Conservation (phyloP, 2,329 filamentous ascomycete species). For the Tetracladium maxilliforme region DNA sequence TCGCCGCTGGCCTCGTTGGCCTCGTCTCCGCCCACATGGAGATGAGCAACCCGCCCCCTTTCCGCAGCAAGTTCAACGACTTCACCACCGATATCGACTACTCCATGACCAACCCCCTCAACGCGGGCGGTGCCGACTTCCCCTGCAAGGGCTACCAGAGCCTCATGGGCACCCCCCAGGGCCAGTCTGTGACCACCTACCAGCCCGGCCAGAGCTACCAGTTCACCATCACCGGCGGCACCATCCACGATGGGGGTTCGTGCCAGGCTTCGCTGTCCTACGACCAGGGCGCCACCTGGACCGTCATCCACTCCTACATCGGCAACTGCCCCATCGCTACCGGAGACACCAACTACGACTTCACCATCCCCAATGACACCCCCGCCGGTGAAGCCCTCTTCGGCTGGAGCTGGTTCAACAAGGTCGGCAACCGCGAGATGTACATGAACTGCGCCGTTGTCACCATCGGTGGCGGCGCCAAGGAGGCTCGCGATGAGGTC, state of each 20-base stretch:
- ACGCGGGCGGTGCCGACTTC: constrained; percentile 1
- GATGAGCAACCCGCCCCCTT: constrained; percentile 7
- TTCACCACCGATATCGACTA: constrained; percentile 4
- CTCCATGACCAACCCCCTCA: constrained; percentile 4
- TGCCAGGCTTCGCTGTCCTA: constrained; percentile 47
- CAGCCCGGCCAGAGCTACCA: constrained; percentile 32
- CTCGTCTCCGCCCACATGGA: constrained; percentile 11
- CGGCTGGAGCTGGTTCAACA: constrained; percentile 41
- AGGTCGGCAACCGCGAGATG: constrained; percentile 46
- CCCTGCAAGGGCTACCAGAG: constrained; percentile 3
- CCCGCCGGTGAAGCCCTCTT: constrained; percentile 10
- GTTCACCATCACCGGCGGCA: constrained; percentile 31
- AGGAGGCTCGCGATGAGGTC: constrained; percentile 1
- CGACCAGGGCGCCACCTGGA: constrained; percentile 39
- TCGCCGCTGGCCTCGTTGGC: too few species aligned
- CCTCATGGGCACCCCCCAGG: constrained; percentile 14
- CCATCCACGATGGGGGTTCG: constrained; percentile 37
- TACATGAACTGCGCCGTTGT: constrained; percentile 54
- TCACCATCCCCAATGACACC: constrained; percentile 13
- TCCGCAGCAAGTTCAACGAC: constrained; percentile 6
- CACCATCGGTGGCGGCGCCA: constrained; percentile 21
- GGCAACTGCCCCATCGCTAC: constrained; percentile 8
- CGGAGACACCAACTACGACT: constrained; percentile 4
- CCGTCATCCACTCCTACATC: constrained; percentile 36
- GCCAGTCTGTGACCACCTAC: constrained; percentile 31